A percentile compares a stretch with the other conserved stretches of the same genome.
Conservation (phyloP, 1,284 basidiomycete genomes). For the Exsudoporus floridanus region DNA sequence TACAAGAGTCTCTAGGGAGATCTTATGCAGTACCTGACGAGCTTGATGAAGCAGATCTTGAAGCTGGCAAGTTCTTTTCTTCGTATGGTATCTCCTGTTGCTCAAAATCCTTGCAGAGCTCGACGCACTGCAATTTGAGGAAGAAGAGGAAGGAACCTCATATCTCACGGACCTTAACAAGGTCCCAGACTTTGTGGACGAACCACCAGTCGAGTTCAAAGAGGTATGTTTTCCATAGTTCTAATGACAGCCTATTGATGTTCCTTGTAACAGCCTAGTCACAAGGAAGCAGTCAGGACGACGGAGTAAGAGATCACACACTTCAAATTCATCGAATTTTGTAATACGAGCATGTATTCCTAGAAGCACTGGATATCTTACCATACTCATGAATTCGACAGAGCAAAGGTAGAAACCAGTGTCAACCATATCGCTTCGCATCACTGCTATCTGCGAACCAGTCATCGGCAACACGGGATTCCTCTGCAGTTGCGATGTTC, state of each 20-base stretch:
- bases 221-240: constrained; percentile 45
- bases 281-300: constrained; percentile 58
- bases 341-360: constrained; percentile 19
- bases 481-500: constrained; percentile 61
- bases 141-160: constrained; percentile 83
- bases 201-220: constrained; percentile 66
- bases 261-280: constrained; percentile 16
- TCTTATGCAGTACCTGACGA: constrained; percentile 98
- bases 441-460: constrained; percentile 68
- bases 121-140: constrained; percentile 84
- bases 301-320: constrained; percentile 35
- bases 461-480: constrained; percentile 61
- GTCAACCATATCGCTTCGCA: constrained; percentile 58
- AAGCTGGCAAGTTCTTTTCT: constrained; percentile 71
- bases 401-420: background rate
- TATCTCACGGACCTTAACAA: constrained; percentile 85
- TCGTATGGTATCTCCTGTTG: background rate
- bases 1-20: constrained; percentile 90
- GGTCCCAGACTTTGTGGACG: constrained; percentile 87
- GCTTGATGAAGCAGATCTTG: constrained; percentile 94
- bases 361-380: constrained; percentile 2
- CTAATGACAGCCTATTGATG: constrained; percentile 8
- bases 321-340: constrained; percentile 8
- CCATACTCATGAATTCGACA: background rate
- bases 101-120: constrained; percentile 61